phyloP scores from a whole-genome alignment of 768 basidiomycete genomes.

The Podaxis sp. region DNA sequence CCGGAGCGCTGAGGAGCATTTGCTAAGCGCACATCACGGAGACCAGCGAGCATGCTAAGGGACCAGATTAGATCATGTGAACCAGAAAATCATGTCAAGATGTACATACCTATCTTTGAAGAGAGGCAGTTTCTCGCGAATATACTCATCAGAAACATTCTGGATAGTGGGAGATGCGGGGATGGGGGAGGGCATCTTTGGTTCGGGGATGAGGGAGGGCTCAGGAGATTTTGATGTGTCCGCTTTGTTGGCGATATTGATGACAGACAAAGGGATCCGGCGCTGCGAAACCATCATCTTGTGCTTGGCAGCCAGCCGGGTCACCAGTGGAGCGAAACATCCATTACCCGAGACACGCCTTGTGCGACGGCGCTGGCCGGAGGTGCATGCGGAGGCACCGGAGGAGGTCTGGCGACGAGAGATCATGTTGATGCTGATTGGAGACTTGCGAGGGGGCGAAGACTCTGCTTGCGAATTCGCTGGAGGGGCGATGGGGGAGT shows the following conservation, averaged over 20 bases:
- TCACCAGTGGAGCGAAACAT: slow-evolving; percentile 6
- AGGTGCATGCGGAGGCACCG: background rate
- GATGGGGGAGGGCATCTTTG: background rate
- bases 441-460: background rate
- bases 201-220: background rate
- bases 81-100: background rate
- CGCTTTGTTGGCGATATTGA: slow-evolving; percentile 2
- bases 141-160: background rate
- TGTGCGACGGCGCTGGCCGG: slow-evolving; percentile 8
- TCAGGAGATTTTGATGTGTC: background rate
- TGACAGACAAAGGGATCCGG: slow-evolving; percentile 4
- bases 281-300: slow-evolving; percentile 4
- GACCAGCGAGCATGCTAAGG: slow-evolving; percentile 11
- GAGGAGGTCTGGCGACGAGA: slow-evolving; percentile 10
- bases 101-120: slow-evolving; percentile 12
- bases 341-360: slow-evolving; percentile 5
- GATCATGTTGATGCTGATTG: background rate
- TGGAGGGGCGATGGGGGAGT: background rate
- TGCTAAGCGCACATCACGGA: slow-evolving; percentile 8
- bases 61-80: background rate
- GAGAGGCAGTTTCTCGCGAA: slow-evolving; percentile 8
- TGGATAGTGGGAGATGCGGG: background rate
- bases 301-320: slow-evolving; percentile 12
- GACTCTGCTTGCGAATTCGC: slow-evolving; percentile 1
- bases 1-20: slow-evolving; percentile 12